phyloP scores from a whole-genome alignment of 441 rosid genomes.

The Lepidium campestre region DNA sequence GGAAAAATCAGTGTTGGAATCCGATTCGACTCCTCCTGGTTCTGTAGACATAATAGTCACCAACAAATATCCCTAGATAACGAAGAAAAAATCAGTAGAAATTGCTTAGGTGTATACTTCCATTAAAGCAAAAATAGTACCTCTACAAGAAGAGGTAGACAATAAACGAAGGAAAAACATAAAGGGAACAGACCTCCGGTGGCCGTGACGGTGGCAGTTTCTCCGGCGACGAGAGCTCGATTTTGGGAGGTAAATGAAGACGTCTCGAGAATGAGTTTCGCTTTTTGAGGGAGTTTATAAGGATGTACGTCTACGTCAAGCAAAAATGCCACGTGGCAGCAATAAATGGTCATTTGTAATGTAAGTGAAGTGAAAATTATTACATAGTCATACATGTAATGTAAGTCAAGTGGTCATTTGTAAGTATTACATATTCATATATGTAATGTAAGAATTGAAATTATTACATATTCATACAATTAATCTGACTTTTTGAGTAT shows the following conservation, averaged over 20 bases:
- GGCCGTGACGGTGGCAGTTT: not conserved
- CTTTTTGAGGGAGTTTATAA: not conserved
- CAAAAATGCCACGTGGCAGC: not conserved
- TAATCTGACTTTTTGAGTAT: not conserved
- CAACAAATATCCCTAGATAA: slow-evolving; percentile 2
- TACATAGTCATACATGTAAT: too few species aligned
- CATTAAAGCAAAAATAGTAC: not conserved
- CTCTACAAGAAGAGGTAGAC: not conserved
- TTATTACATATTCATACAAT: too few species aligned
- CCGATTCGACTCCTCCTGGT: slow-evolving; percentile 36
- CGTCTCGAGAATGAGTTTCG: not conserved
- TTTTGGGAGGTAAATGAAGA: not conserved
- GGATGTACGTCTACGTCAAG: slow-evolving; percentile 2
- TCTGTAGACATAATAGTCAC: slow-evolving; percentile 35
- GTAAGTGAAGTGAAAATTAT: too few species aligned
- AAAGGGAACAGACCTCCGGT: slow-evolving; percentile 6
- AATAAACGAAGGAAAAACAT: not conserved
- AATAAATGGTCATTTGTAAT: too few species aligned
- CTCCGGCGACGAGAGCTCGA: slow-evolving; percentile 14
- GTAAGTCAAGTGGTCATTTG: too few species aligned
- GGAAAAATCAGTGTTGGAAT: slow-evolving; percentile 28
- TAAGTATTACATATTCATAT: too few species aligned
- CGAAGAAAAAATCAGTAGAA: not conserved
- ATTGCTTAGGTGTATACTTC: not conserved
- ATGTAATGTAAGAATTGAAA: too few species aligned